Evolutionary conservation across 169 alveolate species (phyloP).

Genomic region (Eimeria mitis): DNA sequence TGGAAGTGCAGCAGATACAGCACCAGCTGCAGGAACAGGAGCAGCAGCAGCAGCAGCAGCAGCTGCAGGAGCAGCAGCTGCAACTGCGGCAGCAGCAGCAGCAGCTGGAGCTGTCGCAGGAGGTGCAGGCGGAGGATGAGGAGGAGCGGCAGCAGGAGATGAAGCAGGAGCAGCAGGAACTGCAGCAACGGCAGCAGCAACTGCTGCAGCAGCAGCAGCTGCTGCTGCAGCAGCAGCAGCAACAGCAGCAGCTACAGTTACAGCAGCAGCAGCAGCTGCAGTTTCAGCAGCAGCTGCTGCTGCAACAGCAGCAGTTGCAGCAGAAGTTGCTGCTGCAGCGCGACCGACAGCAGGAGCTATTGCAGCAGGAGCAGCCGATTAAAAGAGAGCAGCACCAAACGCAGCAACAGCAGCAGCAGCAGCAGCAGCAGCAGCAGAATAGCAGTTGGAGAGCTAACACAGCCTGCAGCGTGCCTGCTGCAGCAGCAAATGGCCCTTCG

Average conservation of each 20-base stretch:
- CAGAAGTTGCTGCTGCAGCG: neutral
- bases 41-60: slow-evolving; percentile 23
- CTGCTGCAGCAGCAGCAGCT: neutral
- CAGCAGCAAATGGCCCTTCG: no score
- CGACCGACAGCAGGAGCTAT: neutral
- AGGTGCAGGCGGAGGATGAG: no score
- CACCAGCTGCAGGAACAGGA: neutral
- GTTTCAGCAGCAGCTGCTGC: neutral
- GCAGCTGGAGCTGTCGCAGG: neutral
- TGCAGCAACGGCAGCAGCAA: neutral
- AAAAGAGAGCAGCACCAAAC: no score
- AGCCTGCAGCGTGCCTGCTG: no score
- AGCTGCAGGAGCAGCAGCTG: slow-evolving; percentile 12
- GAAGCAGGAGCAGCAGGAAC: neutral
- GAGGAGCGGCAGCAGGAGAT: neutral
- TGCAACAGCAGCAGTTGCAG: neutral
- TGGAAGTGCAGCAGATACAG: neutral
- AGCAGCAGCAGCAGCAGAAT: neutral
- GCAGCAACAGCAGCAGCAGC: neutral
- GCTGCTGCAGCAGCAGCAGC: neutral
- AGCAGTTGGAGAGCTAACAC: no score
- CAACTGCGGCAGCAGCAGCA: slow-evolving; percentile 7
- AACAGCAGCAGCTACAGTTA: neutral
- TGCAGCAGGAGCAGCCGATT: neutral
- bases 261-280: slow-evolving; percentile 27